These are phyloP conservation scores for Brasenia schreberi DNA, from an alignment of 164 flowering plant genomes.

Conservation along the genomic window DNA sequence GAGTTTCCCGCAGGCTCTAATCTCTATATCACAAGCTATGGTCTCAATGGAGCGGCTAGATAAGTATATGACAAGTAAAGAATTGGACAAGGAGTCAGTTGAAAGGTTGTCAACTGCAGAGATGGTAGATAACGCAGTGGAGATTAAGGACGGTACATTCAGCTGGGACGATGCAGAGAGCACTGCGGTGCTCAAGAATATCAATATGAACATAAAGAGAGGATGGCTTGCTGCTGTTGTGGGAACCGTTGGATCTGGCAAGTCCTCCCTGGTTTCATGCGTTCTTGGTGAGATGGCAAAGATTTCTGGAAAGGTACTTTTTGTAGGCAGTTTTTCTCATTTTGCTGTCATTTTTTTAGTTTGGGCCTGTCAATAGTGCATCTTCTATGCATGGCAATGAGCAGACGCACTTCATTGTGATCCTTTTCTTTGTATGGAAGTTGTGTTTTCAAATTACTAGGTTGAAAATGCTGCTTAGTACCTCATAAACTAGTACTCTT, in stretches of 20 bases:
- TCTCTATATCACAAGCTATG: slow-evolving; percentile 76
- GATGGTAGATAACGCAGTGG: slow-evolving; percentile 33
- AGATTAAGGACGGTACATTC: slow-evolving; percentile 57
- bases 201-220: slow-evolving; percentile 51
- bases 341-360: no score
- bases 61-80: slow-evolving; percentile 49
- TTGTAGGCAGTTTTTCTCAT: no score
- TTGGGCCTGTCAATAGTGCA: no score
- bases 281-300: slow-evolving; percentile 94
- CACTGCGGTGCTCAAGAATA: slow-evolving; percentile 30
- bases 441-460: no score
- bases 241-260: slow-evolving; percentile 96
- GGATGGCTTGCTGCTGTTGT: slow-evolving; percentile 82
- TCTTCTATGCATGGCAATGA: no score
- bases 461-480: no score
- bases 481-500: no score
- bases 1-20: slow-evolving; percentile 77
- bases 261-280: slow-evolving; percentile 71
- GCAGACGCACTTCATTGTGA: no score
- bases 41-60: slow-evolving; percentile 75
- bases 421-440: no score
- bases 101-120: slow-evolving; percentile 35
- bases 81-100: slow-evolving; percentile 54
- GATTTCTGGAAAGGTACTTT: slow-evolving; percentile 82
- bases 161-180: slow-evolving; percentile 71